These are phyloP conservation scores for Lentinula aciculospora DNA, from an alignment of 768 basidiomycete genomes.

Conservation along the genomic window DNA sequence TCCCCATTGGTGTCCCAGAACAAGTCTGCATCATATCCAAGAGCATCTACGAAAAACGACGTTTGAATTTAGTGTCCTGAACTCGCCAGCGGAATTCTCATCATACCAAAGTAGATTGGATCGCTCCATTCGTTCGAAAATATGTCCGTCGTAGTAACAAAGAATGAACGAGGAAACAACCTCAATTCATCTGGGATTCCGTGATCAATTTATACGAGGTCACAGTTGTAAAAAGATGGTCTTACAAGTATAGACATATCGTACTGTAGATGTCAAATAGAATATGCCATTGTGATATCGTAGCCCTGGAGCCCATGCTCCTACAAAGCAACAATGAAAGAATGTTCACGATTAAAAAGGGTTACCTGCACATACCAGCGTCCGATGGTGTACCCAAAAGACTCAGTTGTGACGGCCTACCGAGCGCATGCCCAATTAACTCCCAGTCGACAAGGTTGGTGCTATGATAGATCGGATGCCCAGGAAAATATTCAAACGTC, in stretches of 20 bases:
- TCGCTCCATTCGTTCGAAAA: slow-evolving; percentile 35
- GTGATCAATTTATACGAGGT: too few relatives aligned
- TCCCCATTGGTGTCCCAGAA: slow-evolving; percentile 36
- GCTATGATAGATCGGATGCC: slow-evolving; percentile 37
- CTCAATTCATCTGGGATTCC: slow-evolving; percentile 30
- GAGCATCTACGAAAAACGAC: slow-evolving; percentile 22
- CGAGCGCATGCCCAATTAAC: slow-evolving; percentile 32
- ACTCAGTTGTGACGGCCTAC: slow-evolving; percentile 27
- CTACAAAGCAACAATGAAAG: slow-evolving; percentile 12
- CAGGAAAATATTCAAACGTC: slow-evolving; percentile 35
- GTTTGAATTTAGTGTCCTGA: not conserved
- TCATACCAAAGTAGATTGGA: slow-evolving; percentile 31
- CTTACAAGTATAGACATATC: slow-evolving; percentile 35
- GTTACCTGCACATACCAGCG: slow-evolving; percentile 19
- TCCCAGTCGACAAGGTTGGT: slow-evolving; percentile 29
- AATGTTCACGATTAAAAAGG: not conserved
- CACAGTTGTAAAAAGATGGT: not conserved
- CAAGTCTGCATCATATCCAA: slow-evolving; percentile 35
- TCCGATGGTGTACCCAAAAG: slow-evolving; percentile 32
- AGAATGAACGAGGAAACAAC: slow-evolving; percentile 34
- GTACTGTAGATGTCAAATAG: slow-evolving; percentile 28
- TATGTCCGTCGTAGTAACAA: slow-evolving; percentile 30
- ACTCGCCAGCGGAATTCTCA: not conserved
- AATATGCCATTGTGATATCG: slow-evolving; percentile 29
- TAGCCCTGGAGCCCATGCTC: slow-evolving; percentile 29